Percentiles rank a stretch among this genome's conserved stretches.
Evolutionary conservation across 305 asterid genomes (phyloP).

Genomic region (Striga hermonthica): DNA sequence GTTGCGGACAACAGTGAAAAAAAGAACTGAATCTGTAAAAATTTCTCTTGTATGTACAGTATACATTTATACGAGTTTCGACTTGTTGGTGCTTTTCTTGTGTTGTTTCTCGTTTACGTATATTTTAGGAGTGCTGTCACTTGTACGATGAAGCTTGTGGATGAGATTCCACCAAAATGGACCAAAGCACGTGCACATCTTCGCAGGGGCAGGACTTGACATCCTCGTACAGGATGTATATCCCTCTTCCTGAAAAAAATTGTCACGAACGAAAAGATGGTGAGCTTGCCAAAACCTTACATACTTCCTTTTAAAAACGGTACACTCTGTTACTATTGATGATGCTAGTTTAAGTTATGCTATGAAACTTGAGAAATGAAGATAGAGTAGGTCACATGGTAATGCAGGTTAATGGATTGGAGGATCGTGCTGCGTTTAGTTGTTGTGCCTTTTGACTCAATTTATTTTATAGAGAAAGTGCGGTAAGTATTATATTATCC

Average conservation of each 20-base stretch:
- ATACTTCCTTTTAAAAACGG: not conserved
- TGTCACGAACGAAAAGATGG: not conserved
- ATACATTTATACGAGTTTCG: slow-evolving; percentile 26
- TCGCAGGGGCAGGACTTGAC: slow-evolving; percentile 93
- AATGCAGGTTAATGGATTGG: not conserved
- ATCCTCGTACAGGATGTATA: slow-evolving; percentile 91
- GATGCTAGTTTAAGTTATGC: not conserved
- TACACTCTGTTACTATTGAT: not conserved
- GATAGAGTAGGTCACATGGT: not conserved
- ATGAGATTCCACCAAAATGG: slow-evolving; percentile 85
- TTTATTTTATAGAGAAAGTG: not conserved
- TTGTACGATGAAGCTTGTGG: slow-evolving; percentile 54
- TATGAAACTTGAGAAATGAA: not conserved
- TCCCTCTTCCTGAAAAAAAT: slow-evolving; percentile 67
- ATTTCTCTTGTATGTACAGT: slow-evolving; percentile 51
- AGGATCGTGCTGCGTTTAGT: not conserved
- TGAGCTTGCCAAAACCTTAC: not conserved
- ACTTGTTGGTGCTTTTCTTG: slow-evolving; percentile 21
- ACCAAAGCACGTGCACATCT: slow-evolving; percentile 94
- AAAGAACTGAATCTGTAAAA: slow-evolving; percentile 21
- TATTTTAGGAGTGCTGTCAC: slow-evolving; percentile 30
- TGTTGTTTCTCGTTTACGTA: slow-evolving; percentile 19
- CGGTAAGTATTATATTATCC: too few relatives aligned
- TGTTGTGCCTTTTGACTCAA: too few relatives aligned
- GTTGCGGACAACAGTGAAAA: not conserved